Evolutionary conservation across 140 eudicot species (phyloP), one percentile per base, ranked within the genome.

Genomic region (Anethum foeniculum): DNA sequence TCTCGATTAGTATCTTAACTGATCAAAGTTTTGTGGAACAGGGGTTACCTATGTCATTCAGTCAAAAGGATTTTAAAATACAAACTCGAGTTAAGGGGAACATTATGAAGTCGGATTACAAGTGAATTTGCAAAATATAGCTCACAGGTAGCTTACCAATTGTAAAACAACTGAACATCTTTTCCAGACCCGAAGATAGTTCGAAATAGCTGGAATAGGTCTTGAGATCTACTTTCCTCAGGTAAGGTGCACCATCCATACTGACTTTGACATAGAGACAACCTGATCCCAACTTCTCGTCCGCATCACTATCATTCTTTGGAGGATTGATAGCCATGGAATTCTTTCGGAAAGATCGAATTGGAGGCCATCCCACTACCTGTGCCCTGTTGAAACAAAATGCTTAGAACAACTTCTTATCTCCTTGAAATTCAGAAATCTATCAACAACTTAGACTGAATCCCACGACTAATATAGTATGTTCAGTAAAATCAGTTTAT

Each of bases 341-440:
- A 73, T 89, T 89, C 86, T 87, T 89, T 46, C 93, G 80, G n/a
- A 87, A 89, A 25, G 93, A 89, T 83, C 93, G 86, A 77, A 89
- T 89, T 72, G 93, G 93, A 74, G 93, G 93, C 93, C 93, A 89
- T 89, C 93, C 93, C 16, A 89, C 91, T 72, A 89, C 93, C 71
- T 89, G 90, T 79, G 88, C 80, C 88, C 93, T 89, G 84, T 75
- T 41, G 27, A 62, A 79, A 79, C 8, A 79, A 32, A 21, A 74
- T 21, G 36, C 30, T 60, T 38, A 25, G 19, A 11, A 23, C 16
- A 7, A 39, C n/a, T 79, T 62, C 36, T 47, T 21, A 75, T 27
- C 64, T 6, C 43, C 27, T 75, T 28, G 9, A 44, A 11, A 39
- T 44, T 47, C 32, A 75, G 64, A 47, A 14, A 47, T n/a, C 16